phyloP scores from a whole-genome alignment of 2,329 filamentous ascomycete species.

The Fusarium haematococcum region DNA sequence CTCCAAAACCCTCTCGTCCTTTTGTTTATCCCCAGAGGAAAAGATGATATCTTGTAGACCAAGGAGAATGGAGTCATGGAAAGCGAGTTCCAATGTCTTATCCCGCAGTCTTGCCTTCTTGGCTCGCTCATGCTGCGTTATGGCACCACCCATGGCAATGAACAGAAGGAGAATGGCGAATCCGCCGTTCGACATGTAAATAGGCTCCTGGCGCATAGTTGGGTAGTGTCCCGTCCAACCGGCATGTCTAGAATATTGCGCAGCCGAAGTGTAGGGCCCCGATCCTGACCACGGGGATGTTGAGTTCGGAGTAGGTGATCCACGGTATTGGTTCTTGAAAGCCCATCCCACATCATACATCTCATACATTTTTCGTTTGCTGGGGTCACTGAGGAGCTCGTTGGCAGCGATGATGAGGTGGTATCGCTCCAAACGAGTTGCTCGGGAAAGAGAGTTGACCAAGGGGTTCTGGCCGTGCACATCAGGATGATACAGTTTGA shows the following conservation, averaged over 20 bases:
- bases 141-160: background rate
- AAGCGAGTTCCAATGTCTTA: background rate
- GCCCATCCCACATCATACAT: background rate
- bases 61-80: background rate
- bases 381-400: background rate
- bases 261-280: background rate
- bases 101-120: background rate
- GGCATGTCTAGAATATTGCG: background rate
- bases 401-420: background rate
- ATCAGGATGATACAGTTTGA: background rate
- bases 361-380: background rate
- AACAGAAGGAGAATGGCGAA: background rate
- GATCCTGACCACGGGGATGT: background rate
- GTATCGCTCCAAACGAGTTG: background rate
- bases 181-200: background rate
- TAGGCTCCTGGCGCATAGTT: background rate
- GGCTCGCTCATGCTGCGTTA: background rate
- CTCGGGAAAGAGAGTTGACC: background rate
- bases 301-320: background rate
- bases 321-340: background rate
- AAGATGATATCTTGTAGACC: background rate
- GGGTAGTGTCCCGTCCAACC: background rate
- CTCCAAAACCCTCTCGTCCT: background rate
- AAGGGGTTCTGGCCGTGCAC: background rate
- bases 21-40: background rate